Conservation (phyloP, 352 stramenopile species). For the Globisporangium splendens region DNA sequence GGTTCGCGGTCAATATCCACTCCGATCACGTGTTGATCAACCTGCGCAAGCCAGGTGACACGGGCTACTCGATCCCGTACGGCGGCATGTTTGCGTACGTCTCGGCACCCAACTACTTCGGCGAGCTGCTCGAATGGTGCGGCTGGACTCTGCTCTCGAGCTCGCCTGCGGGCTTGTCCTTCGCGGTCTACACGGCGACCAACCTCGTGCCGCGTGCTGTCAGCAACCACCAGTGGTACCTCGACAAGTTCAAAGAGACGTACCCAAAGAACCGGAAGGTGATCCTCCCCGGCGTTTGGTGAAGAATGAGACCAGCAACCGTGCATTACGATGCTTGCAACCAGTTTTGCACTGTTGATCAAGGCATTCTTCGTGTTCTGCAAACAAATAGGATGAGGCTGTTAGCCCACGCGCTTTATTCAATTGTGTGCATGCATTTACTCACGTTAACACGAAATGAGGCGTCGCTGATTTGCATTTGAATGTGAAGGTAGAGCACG, state of each 20-base stretch:
- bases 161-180: slow-evolving; percentile 48
- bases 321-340: too few species aligned
- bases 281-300: slow-evolving; percentile 42
- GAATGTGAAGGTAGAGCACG: too few species aligned
- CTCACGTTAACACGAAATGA: neutral
- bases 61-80: slow-evolving; percentile 51
- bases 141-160: slow-evolving; percentile 59
- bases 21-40: slow-evolving; percentile 68
- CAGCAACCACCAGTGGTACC: slow-evolving; percentile 55
- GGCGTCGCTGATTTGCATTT: neutral
- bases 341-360: too few species aligned
- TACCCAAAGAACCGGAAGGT: slow-evolving; percentile 33
- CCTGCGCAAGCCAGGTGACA: slow-evolving; percentile 54
- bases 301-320: neutral
- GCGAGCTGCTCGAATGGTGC: slow-evolving; percentile 70
- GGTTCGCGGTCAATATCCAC: slow-evolving; percentile 60
- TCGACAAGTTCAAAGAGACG: slow-evolving; percentile 45
- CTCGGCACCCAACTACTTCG: slow-evolving; percentile 76
- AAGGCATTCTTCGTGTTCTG: too few species aligned
- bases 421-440: neutral
- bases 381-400: too few species aligned
- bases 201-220: slow-evolving; percentile 47
- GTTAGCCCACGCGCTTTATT: too few species aligned
- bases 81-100: slow-evolving; percentile 67
- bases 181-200: slow-evolving; percentile 43